A percentile compares a stretch with the other conserved stretches of the same genome.
Evolutionary conservation across 768 basidiomycete genomes (phyloP).

Genomic region (Neoboletus magnificus): DNA sequence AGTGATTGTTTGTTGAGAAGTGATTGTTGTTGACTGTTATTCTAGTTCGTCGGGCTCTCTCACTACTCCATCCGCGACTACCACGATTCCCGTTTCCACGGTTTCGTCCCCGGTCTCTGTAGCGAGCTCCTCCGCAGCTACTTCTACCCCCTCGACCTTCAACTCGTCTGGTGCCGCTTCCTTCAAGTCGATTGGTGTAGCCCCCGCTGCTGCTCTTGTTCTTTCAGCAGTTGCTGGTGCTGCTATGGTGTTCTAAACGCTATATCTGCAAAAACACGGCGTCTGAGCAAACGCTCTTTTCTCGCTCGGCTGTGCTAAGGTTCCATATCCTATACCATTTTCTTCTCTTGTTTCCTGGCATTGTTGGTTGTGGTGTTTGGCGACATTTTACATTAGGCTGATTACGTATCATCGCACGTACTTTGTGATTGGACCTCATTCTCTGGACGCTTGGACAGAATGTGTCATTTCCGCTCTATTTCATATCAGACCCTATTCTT

Average conservation of each 20-base stretch:
- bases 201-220: conserved; percentile 34
- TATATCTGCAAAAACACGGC: conserved; percentile 4
- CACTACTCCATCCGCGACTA: conserved; percentile 5
- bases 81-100: conserved; percentile 8
- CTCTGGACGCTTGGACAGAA: conserved; percentile 19
- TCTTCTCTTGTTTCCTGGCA: conserved; percentile 4
- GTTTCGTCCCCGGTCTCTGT: not conserved
- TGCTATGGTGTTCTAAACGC: conserved; percentile 42
- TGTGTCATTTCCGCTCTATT: conserved; percentile 5
- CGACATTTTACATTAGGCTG: conserved; percentile 15
- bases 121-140: conserved; percentile 9
- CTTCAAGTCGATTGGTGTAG: conserved; percentile 32
- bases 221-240: conserved; percentile 50
- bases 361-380: conserved; percentile 6
- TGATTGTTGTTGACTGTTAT: not conserved
- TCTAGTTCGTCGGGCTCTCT: not conserved
- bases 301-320: not conserved
- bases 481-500: not conserved
- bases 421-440: conserved; percentile 18
- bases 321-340: conserved; percentile 17
- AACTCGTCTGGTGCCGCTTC: conserved; percentile 28
- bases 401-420: conserved; percentile 9
- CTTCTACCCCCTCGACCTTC: conserved; percentile 23
- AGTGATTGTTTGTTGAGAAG: not conserved
- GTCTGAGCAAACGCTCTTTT: not conserved